Base-by-base conservation (phyloP, 768 basidiomycete genomes). In the Mycena alexandri region DNA sequence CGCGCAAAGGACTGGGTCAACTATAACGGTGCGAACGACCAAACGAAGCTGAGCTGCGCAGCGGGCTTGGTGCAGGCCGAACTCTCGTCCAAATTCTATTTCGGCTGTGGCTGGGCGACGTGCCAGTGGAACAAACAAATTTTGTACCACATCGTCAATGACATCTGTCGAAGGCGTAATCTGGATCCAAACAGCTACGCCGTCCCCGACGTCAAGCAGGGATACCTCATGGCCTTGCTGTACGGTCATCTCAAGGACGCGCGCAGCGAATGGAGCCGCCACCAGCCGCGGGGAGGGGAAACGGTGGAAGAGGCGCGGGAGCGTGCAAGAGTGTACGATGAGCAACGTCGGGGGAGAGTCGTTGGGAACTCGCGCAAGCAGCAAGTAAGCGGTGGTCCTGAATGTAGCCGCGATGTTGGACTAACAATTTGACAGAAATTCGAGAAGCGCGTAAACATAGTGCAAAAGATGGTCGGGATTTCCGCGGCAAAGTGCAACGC, bases 291-390 rank as follows among this genome's bases (percentile, higher is more conserved):
- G 33, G 9, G n/a, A 14, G 56, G 56, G 5, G 54, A 56, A 56
- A 16, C 54, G 24, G n/a, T 21, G 42, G 42, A 25, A 2, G 16
- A 9, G 41, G 54, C 54, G 22, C 41, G 14, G n/a, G n/a, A n/a
- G 16, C 54, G 54, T 42, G 54, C 42, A 12, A 12, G 14, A 29
- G n/a, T 16, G 41, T 56, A 17, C 41, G 54, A 56, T 24, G 13
- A 56, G 5, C 3, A 3, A 21, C 13, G 14, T 21, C 24, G 29
- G 54, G 16, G n/a, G 22, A 56, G 43, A 56, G 13, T 1, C 8
- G 11, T 17, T n/a, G n/a, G n/a, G 22, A 56, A 42, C 22, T 12
- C 54, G 54, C 54, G 54, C n/a, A 56, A 57, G 43, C 42, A 57
- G 43, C 29, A n/a, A n/a, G n/a, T n/a, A n/a, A n/a, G n/a, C n/a